Evolutionary conservation across 441 rosid genomes (phyloP), one percentile per base, ranked within the genome.

Genomic region (Populus hybrid): DNA sequence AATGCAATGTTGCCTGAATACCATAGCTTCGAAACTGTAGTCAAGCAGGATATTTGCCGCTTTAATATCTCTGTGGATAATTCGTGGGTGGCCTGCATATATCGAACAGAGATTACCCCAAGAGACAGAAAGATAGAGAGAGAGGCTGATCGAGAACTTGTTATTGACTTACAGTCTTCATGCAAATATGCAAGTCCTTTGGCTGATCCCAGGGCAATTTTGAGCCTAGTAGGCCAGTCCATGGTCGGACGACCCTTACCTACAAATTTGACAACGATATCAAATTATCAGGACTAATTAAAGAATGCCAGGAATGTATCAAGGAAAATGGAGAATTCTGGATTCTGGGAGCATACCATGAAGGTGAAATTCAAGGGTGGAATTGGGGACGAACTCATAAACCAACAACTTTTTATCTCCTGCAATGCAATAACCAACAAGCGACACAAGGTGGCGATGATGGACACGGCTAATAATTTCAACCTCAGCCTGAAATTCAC

Each of bases 401-500:
- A 92, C 94, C 86, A 93, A 77, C 67, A 92, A 72, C 78, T 88
- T 85, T 71, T 88, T 86, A 42, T 83, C 86, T 61, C 89, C 93
- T 3, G 88, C 82, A 21, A 90, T 87, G 81, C 90, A 89, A 76
- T 92, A 92, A 0, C 98, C 98, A 23, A 92, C 95, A 14, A 95
- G 93, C 28, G 99, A 86, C 7, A 93, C 98, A 5, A 95, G 90
- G 79, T 95, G 91, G 18, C 97, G 95, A 81, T 93, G 99, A 78
- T 95, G 96, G 56, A 95, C 99, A 14, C 94, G 93, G 70, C 95
- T 95, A 72, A 95, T 93, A 75, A 91, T 93, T 78, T 93, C 97
- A 21, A 95, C 98, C 83, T 93, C 97, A 2, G 94, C 94, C 79
- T 90, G 92, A 68, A 93, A 95, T 81, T 92, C 98, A 2, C 77